Conservation (phyloP, 768 basidiomycete species). For the Tylopilus rubrobrunneus region DNA sequence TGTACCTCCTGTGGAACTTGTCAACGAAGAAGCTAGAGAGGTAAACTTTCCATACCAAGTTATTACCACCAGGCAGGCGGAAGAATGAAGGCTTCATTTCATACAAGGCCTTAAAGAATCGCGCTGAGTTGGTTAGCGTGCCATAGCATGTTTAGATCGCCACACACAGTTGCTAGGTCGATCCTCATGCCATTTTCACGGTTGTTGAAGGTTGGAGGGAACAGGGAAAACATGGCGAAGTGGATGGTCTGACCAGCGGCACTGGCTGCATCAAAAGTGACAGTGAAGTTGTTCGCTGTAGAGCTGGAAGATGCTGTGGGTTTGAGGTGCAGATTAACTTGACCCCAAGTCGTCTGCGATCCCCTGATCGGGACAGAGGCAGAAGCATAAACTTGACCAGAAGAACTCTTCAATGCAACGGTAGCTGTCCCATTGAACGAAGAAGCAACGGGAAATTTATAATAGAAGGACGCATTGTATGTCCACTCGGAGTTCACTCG, state of each 20-base stretch:
- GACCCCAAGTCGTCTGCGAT: constrained; percentile 47
- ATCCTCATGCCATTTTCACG: constrained; percentile 57
- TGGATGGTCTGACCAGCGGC: constrained; percentile 43
- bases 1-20: no score
- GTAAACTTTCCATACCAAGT: constrained; percentile 38
- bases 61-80: constrained; percentile 68
- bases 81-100: constrained; percentile 61
- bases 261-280: constrained; percentile 45
- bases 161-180: constrained; percentile 53
- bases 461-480: constrained; percentile 34
- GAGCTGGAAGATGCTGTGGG: constrained; percentile 40
- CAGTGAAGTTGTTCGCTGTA: constrained; percentile 47
- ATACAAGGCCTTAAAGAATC: constrained; percentile 39
- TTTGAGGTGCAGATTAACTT: constrained; percentile 40
- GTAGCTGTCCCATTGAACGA: no score
- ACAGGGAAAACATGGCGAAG: constrained; percentile 60
- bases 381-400: constrained; percentile 42
- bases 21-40: no score
- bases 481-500: constrained; percentile 47
- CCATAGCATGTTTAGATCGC: no score
- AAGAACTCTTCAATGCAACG: constrained; percentile 38
- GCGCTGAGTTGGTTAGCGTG: no score
- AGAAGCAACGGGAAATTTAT: no score
- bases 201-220: constrained; percentile 65
- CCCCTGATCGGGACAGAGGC: constrained; percentile 36